These are phyloP conservation scores for Carex cristatella DNA, from an alignment of 176 grass and related monocot species.

Conservation along the genomic window DNA sequence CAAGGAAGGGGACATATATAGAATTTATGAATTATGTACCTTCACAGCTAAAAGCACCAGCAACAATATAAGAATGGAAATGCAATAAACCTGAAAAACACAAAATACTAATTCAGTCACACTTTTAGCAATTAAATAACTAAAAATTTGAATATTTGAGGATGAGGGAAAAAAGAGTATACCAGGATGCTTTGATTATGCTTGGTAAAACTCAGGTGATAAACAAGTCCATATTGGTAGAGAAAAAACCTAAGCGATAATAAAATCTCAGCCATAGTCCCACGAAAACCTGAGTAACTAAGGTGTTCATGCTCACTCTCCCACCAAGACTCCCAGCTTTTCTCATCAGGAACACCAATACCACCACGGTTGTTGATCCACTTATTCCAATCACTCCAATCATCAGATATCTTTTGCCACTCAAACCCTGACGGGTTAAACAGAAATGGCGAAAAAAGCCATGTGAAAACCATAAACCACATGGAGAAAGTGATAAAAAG, in stretches of 20 bases:
- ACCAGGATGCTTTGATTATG: conserved; percentile 67
- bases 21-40: conserved; percentile 34
- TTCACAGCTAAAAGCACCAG: conserved; percentile 65
- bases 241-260: conserved; percentile 75
- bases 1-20: not conserved
- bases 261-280: conserved; percentile 62
- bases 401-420: conserved; percentile 91
- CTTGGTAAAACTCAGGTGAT: conserved; percentile 56
- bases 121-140: conserved; percentile 19
- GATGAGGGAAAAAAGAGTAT: conserved; percentile 23
- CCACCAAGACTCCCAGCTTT: conserved; percentile 99
- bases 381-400: conserved; percentile 95
- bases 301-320: conserved; percentile 82
- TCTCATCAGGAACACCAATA: conserved; percentile 74
- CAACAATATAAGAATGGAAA: conserved; percentile 76
- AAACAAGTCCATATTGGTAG: conserved; percentile 94
- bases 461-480: conserved; percentile 88
- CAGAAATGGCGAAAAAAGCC: conserved; percentile 86
- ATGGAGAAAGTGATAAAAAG: conserved; percentile 68
- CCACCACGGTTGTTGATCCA: conserved; percentile 89
- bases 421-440: conserved; percentile 96
- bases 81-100: conserved; percentile 76
- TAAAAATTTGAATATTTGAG: conserved; percentile 19
- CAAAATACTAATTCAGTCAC: conserved; percentile 10
- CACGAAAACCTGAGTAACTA: conserved; percentile 58